Conservation (phyloP, 1,139 yeast species). For the Saccharomyces hybrid region DNA sequence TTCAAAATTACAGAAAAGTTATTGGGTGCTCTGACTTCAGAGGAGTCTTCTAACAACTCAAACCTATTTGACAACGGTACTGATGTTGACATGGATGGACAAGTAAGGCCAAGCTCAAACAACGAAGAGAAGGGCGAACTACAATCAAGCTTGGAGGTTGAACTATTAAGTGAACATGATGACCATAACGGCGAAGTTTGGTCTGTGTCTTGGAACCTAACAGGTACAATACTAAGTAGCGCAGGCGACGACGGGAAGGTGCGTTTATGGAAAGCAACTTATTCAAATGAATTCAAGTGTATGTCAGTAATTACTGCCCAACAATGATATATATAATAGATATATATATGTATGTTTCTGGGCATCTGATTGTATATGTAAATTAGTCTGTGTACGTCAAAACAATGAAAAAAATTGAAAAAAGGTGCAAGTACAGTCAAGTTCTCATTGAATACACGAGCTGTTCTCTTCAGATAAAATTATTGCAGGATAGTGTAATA, state of each 20-base stretch:
- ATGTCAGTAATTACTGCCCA: slow-evolving; percentile 82
- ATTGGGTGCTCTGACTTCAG: slow-evolving; percentile 1
- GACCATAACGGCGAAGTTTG: slow-evolving; percentile 90
- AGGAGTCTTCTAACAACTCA: slow-evolving; percentile 27
- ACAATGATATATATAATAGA: slow-evolving; percentile 11
- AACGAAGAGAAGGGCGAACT: slow-evolving; percentile 5
- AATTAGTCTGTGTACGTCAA: neutral
- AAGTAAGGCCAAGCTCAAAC: slow-evolving; percentile 14
- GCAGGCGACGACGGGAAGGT: slow-evolving; percentile 95
- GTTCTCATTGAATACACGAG: neutral
- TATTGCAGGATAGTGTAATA: neutral
- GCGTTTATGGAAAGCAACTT: slow-evolving; percentile 84
- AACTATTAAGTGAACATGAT: slow-evolving; percentile 49
- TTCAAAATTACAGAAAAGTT: slow-evolving; percentile 55
- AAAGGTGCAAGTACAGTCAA: neutral
- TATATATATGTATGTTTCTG: neutral
- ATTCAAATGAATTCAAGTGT: slow-evolving; percentile 81
- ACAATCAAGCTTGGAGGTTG: slow-evolving; percentile 34
- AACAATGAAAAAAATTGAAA: neutral
- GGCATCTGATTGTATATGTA: neutral
- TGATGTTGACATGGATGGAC: slow-evolving; percentile 11
- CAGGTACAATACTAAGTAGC: slow-evolving; percentile 86
- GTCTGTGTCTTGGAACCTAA: slow-evolving; percentile 90
- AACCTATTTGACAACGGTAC: slow-evolving; percentile 7
- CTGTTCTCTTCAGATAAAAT: neutral